These are phyloP conservation scores for Oryza longistaminata DNA, from an alignment of 176 grass and related monocot genomes.

Conservation along the genomic window DNA sequence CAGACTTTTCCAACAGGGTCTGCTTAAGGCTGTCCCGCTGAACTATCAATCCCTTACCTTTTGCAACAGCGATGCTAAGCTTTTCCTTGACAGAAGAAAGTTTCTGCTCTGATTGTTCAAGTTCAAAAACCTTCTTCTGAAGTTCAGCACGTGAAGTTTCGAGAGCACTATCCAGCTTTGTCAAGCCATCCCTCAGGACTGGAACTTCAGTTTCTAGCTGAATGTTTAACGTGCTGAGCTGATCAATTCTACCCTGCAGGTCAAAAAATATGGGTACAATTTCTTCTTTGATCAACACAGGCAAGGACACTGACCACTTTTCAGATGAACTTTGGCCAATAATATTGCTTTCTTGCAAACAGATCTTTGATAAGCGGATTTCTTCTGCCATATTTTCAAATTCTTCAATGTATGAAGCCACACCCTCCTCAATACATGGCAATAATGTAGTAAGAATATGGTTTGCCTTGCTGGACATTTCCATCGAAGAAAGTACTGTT, in stretches of 20 bases:
- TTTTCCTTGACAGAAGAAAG: conserved; percentile 86
- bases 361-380: conserved; percentile 71
- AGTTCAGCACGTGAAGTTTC: conserved; percentile 48
- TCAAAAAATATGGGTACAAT: conserved; percentile 61
- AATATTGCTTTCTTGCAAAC: conserved; percentile 59
- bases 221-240: conserved; percentile 63
- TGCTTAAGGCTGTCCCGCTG: conserved; percentile 94
- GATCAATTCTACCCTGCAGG: conserved; percentile 56
- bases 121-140: conserved; percentile 66
- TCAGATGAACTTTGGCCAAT: conserved; percentile 62
- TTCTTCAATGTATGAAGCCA: conserved; percentile 61
- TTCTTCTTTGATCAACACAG: conserved; percentile 57
- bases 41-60: conserved; percentile 92
- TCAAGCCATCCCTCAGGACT: conserved; percentile 62
- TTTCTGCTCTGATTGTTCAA: conserved; percentile 86
- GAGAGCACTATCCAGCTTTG: conserved; percentile 58
- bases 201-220: conserved; percentile 72
- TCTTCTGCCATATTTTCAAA: conserved; percentile 62
- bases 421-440: conserved; percentile 66
- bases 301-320: conserved; percentile 67
- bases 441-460: conserved; percentile 61
- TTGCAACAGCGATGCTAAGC: conserved; percentile 92
- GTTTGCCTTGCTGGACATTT: conserved; percentile 44
- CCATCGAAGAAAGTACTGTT: conserved; percentile 1
- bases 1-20: conserved; percentile 76